Percentiles rank a stretch among this genome's conserved stretches.
Conservation (phyloP, 345 rosid genomes). For the Microcos paniculata region DNA sequence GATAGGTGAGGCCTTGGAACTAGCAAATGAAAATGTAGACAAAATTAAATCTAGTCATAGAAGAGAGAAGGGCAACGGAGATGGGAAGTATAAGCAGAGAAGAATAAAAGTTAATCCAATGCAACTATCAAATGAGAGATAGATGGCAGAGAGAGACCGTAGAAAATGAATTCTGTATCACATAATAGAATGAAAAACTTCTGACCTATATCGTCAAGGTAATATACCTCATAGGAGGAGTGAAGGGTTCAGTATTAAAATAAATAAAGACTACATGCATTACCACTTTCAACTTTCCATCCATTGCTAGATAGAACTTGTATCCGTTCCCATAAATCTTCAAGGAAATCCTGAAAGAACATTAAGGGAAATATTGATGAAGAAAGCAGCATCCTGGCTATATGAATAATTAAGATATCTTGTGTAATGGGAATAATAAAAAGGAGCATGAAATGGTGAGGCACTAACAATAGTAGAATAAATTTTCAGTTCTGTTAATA, state of each 20-base stretch:
- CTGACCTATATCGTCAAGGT: neutral
- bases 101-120: neutral
- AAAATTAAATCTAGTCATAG: neutral
- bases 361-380: conserved; percentile 8
- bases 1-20: conserved; percentile 97
- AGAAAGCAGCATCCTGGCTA: neutral
- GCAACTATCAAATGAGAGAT: neutral
- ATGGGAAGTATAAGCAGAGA: neutral
- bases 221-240: neutral
- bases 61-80: neutral
- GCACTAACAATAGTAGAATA: neutral
- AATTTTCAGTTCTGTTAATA: neutral
- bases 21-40: conserved; percentile 33
- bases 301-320: conserved; percentile 72
- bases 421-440: neutral
- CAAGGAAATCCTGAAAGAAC: conserved; percentile 81
- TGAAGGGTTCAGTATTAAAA: neutral
- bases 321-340: conserved; percentile 82
- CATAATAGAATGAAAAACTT: conserved; percentile 3
- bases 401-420: neutral
- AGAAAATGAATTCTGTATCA: neutral
- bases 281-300: conserved; percentile 97
- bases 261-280: conserved; percentile 9
- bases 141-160: neutral
- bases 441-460: neutral